phyloP scores from a whole-genome alignment of 306 rosid species.

The Sicyos edulis region DNA sequence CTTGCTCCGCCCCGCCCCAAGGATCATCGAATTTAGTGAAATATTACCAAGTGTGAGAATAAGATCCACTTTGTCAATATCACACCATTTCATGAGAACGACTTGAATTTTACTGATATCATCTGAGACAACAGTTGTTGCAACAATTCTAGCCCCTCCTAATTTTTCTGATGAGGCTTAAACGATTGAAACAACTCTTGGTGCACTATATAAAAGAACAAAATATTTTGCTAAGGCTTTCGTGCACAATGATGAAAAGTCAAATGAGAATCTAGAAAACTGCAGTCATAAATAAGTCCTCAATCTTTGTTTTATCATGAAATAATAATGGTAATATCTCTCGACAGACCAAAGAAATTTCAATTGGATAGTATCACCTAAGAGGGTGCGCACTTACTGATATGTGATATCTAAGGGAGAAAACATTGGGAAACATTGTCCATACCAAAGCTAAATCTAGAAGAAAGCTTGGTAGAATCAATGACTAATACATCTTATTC shows the following conservation, averaged over 20 bases:
- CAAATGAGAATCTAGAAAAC: not conserved
- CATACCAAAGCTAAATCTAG: not conserved
- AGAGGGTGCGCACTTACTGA: not conserved
- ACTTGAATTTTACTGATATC: constrained; percentile 63
- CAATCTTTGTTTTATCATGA: not conserved
- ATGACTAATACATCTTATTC: not conserved
- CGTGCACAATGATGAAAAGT: not conserved
- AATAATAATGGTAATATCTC: not conserved
- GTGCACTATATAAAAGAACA: constrained; percentile 52
- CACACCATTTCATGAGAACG: constrained; percentile 69
- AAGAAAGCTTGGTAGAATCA: not conserved
- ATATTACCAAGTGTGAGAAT: constrained; percentile 76
- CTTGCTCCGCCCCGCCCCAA: too few relatives aligned
- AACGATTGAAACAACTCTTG: constrained; percentile 83
- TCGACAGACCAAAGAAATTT: not conserved
- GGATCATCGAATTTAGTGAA: too few relatives aligned
- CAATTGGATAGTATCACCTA: not conserved
- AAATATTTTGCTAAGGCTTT: not conserved
- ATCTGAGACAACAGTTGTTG: constrained; percentile 69
- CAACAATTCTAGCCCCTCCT: constrained; percentile 78
- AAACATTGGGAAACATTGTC: not conserved
- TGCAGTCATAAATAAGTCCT: not conserved
- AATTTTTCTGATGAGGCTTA: constrained; percentile 69
- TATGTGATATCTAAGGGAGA: not conserved
- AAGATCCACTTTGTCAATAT: constrained; percentile 69